These are phyloP conservation scores for Saitoella complicata DNA, from an alignment of 805 yeast genomes.

Conservation along the genomic window DNA sequence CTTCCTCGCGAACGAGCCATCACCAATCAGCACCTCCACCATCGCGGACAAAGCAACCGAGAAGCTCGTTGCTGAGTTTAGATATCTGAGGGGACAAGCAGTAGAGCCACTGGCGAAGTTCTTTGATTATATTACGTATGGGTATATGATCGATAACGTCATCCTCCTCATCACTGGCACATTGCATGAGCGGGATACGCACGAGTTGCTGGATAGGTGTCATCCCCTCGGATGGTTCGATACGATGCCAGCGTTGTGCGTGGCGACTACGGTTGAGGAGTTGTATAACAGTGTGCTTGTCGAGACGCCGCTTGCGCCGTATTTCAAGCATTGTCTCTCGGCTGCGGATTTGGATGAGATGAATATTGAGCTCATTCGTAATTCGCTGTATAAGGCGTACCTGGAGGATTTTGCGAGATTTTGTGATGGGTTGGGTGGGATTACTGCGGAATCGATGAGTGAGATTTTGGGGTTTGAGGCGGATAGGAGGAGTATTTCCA, in stretches of 20 bases:
- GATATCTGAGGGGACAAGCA: slow-evolving; percentile 70
- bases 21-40: slow-evolving; percentile 71
- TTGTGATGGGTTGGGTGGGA: slow-evolving; percentile 47
- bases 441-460: slow-evolving; percentile 70
- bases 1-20: slow-evolving; percentile 65
- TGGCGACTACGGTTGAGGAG: slow-evolving; percentile 90
- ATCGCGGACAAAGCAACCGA: slow-evolving; percentile 65
- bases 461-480: slow-evolving; percentile 76
- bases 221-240: slow-evolving; percentile 99
- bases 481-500: slow-evolving; percentile 85
- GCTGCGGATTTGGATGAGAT: slow-evolving; percentile 77
- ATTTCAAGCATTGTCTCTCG: slow-evolving; percentile 74
- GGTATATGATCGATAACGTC: slow-evolving; percentile 97
- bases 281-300: slow-evolving; percentile 80
- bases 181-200: slow-evolving; percentile 79
- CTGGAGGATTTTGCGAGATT: slow-evolving; percentile 71
- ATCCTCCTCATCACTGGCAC: slow-evolving; percentile 94
- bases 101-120: slow-evolving; percentile 65
- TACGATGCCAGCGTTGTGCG: slow-evolving; percentile 83
- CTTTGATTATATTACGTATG: slow-evolving; percentile 83
- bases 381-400: slow-evolving; percentile 81
- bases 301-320: slow-evolving; percentile 96
- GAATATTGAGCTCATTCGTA: slow-evolving; percentile 88
- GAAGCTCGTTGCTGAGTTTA: slow-evolving; percentile 68
- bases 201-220: slow-evolving; percentile 76